Base-by-base conservation (phyloP, 2,329 filamentous ascomycete genomes). In the Beauveria sp. region DNA sequence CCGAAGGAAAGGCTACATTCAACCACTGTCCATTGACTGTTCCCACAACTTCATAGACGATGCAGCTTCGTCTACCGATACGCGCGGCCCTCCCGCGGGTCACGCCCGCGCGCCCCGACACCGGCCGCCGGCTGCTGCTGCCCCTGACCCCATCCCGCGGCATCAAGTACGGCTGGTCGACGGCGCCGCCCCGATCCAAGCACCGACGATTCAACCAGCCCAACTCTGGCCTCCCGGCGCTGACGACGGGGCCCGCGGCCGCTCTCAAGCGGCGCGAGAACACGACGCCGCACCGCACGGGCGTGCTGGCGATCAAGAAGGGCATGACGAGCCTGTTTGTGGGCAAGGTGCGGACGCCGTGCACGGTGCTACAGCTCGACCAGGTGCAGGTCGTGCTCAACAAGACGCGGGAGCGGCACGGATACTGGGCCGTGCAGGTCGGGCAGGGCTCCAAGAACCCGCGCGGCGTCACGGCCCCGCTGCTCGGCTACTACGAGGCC, bases 241-340 rank as follows among this genome's bases (percentile, higher is more conserved):
- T 80, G 52, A 82, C 81, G 10, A 78, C 81, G 8, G 84, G 84
- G 0, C 84, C 84, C 2, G 83, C 82, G 2, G 85, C 85, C 10
- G 84, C 85, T 7, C 79, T 87, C 63, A 75, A 76, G 73, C 82
- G 85, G 53, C 81, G 79, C 67, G 81, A 79, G 66, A 78, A 77
- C 65, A 84, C 83, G 18, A 83, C 84, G 16, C 85, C 85, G 1
- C 69, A 86, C 47, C 89, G 94, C 30, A 87, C 92, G 2, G 94
- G 94, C 34, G 87, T 91, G 9, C 81, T 99, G 52, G 92, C 89
- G 14, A 82, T 87, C 72, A 99, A 99, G 78, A 93, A 92, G 78
- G 94, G 94, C 74, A 97, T 99, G 90, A 96, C 92, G 48, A 92
- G 89, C 63, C 77, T 97, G 66, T 97, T 89, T 81, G 87, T 92